Evolutionary conservation across 768 basidiomycete genomes (phyloP).

Genomic region (Psilocybe tampanensis): DNA sequence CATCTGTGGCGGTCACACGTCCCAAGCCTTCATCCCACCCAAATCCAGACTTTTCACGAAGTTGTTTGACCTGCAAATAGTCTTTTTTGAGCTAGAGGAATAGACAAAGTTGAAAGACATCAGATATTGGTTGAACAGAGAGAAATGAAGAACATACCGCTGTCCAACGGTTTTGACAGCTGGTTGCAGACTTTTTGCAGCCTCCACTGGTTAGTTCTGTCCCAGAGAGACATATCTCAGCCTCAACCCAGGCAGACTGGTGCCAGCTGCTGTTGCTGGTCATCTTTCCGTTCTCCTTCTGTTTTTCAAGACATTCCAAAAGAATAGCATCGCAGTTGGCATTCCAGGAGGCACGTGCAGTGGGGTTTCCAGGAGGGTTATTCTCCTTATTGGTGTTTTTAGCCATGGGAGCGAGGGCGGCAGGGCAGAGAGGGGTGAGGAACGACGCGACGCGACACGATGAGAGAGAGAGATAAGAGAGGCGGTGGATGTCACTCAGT

Average conservation of each 20-base stretch:
- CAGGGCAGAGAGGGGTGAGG: neutral
- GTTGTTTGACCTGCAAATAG: conserved; percentile 18
- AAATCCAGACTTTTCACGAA: conserved; percentile 26
- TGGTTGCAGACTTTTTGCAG: conserved; percentile 9
- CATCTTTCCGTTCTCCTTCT: conserved; percentile 17
- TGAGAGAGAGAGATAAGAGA: neutral
- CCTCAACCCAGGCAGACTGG: conserved; percentile 15
- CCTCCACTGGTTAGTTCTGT: conserved; percentile 16
- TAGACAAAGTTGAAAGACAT: too few relatives aligned
- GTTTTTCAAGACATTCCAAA: conserved; percentile 14
- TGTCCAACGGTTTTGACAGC: conserved; percentile 18
- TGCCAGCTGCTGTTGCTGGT: conserved; percentile 23
- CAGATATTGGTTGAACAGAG: too few relatives aligned
- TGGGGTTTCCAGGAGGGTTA: neutral
- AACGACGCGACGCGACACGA: neutral
- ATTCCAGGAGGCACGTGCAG: conserved; percentile 13
- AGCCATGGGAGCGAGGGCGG: neutral
- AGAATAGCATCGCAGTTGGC: conserved; percentile 18
- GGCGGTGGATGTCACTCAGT: neutral
- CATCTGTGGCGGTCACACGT: conserved; percentile 30
- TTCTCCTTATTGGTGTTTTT: neutral
- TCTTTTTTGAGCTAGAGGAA: conserved; percentile 24
- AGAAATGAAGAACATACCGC: conserved; percentile 11
- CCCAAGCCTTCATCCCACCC: conserved; percentile 26
- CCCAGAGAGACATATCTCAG: conserved; percentile 16